Evolutionary conservation across 1,139 yeast species (phyloP).

Genomic region (Kurtzmaniella quercitrusa): DNA sequence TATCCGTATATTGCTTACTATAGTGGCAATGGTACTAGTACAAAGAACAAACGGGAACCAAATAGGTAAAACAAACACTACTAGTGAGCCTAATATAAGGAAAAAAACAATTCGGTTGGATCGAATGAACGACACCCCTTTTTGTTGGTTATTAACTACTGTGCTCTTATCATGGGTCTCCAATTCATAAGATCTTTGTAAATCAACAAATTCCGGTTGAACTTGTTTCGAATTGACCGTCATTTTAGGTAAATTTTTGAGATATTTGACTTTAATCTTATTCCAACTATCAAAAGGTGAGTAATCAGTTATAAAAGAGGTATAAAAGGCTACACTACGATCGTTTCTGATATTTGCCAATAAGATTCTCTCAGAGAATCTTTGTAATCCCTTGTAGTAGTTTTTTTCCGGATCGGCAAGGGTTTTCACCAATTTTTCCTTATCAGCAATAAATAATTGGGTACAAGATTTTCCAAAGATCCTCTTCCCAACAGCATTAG

Average conservation of each 20-base stretch:
- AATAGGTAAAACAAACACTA: conserved; percentile 41
- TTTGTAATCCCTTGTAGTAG: conserved; percentile 51
- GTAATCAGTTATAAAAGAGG: conserved; percentile 47
- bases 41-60: conserved; percentile 52
- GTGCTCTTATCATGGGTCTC: conserved; percentile 11
- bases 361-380: conserved; percentile 53
- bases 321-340: conserved; percentile 52
- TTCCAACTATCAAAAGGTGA: conserved; percentile 48
- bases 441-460: conserved; percentile 59
- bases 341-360: conserved; percentile 80
- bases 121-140: conserved; percentile 34
- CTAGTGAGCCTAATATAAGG: conserved; percentile 25
- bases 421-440: conserved; percentile 40
- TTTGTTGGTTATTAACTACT: conserved; percentile 25
- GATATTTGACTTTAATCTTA: conserved; percentile 33
- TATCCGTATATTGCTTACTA: conserved; percentile 34
- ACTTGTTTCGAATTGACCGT: conserved; percentile 30
- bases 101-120: conserved; percentile 25
- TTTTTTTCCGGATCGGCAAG: conserved; percentile 53
- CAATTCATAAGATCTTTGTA: conserved; percentile 25
- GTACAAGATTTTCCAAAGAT: conserved; percentile 71
- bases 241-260: conserved; percentile 32
- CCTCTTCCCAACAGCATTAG: conserved; percentile 58
- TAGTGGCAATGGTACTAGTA: conserved; percentile 33
- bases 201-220: conserved; percentile 55